These are phyloP conservation scores for Petasospora fabianii DNA, from an alignment of 1,139 yeast species.

Conservation along the genomic window DNA sequence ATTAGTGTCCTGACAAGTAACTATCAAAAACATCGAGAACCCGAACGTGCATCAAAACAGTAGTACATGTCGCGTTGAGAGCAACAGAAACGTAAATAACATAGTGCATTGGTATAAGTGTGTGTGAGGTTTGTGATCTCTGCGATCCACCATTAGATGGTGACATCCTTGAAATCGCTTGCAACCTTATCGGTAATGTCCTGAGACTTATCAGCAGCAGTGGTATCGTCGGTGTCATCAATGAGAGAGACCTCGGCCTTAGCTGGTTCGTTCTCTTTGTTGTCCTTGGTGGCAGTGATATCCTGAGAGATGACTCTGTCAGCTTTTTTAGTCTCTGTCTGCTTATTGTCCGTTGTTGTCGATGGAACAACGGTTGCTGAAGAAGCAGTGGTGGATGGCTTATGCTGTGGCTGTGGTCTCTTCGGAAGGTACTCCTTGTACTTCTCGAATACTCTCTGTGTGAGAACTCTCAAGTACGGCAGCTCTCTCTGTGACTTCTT, in stretches of 20 bases:
- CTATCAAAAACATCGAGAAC: too few species aligned
- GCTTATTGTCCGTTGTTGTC: conserved; percentile 8
- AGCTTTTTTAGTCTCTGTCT: conserved; percentile 18
- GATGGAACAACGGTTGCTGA: conserved; percentile 3
- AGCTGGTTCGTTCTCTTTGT: conserved; percentile 16
- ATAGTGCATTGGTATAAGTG: neutral
- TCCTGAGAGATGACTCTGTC: conserved; percentile 33
- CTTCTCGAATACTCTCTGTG: conserved; percentile 35
- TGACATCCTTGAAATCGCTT: conserved; percentile 8
- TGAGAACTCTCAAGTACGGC: conserved; percentile 64
- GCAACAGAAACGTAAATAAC: too few species aligned
- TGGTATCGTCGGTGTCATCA: conserved; percentile 32
- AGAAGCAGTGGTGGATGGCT: too few species aligned
- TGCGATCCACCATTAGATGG: too few species aligned
- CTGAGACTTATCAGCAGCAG: conserved; percentile 2
- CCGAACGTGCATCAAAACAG: too few species aligned
- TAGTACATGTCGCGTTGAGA: too few species aligned
- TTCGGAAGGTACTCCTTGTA: conserved; percentile 24
- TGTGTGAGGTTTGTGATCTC: too few species aligned
- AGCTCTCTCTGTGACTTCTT: conserved; percentile 45
- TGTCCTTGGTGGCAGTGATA: conserved; percentile 4
- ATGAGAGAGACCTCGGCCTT: conserved; percentile 39
- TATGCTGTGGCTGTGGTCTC: conserved; percentile 14
- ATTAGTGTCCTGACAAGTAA: too few species aligned
- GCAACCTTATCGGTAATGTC: conserved; percentile 5